Evolutionary conservation across 352 stramenopile species (phyloP).

Genomic region (Phytophthora pseudosyringae): DNA sequence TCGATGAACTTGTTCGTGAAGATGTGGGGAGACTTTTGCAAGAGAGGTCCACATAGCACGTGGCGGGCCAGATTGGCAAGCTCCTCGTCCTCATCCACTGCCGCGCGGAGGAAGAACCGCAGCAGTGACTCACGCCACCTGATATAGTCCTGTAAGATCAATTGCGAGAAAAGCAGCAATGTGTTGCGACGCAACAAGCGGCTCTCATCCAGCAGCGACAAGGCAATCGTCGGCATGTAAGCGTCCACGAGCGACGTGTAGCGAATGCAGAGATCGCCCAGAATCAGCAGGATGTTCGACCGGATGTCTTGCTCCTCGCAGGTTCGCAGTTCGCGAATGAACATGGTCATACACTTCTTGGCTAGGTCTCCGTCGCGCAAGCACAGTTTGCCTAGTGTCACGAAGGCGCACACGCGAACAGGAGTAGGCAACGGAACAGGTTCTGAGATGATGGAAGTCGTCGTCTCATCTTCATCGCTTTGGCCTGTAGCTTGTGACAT

Average conservation of each 20-base stretch:
- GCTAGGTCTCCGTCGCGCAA: constrained; percentile 94
- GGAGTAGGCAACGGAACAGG: constrained; percentile 63
- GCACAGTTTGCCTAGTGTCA: constrained; percentile 95
- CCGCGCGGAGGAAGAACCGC: constrained; percentile 95
- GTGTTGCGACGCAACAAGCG: constrained; percentile 93
- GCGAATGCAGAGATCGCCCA: constrained; percentile 96
- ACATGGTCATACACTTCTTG: constrained; percentile 94
- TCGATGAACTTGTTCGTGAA: constrained; percentile 98
- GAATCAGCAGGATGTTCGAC: constrained; percentile 97
- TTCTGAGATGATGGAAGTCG: constrained; percentile 18
- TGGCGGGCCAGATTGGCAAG: constrained; percentile 93
- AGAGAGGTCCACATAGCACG: constrained; percentile 91
- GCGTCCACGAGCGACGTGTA: constrained; percentile 97
- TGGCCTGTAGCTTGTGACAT: constrained; percentile 25
- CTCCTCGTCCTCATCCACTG: constrained; percentile 94
- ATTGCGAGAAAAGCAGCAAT: constrained; percentile 95
- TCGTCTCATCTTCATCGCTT: constrained; percentile 36
- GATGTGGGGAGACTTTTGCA: constrained; percentile 93
- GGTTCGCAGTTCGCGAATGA: constrained; percentile 94
- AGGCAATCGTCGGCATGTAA: constrained; percentile 96
- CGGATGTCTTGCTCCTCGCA: constrained; percentile 86
- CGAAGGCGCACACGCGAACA: constrained; percentile 93
- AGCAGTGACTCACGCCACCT: constrained; percentile 98
- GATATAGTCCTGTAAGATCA: constrained; percentile 98
- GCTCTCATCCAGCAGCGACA: constrained; percentile 91